Conservation (phyloP, 768 basidiomycete species). For the Mycena chlorophos region DNA sequence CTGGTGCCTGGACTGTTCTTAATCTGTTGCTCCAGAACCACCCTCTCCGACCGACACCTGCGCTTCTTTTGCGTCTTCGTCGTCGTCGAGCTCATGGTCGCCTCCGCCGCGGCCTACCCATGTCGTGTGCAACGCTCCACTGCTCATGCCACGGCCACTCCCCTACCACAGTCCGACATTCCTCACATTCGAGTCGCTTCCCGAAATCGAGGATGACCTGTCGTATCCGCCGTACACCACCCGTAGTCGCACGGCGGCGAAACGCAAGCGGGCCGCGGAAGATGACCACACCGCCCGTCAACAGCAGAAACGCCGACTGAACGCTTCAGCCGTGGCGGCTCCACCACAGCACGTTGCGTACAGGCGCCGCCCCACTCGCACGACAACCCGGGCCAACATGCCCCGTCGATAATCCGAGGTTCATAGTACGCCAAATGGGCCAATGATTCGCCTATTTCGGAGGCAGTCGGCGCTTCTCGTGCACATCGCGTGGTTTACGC, state of each 20-base stretch:
- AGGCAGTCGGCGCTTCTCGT: constrained; percentile 2
- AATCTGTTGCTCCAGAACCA: constrained; percentile 31
- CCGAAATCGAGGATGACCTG: constrained; percentile 68
- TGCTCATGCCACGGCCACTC: constrained; percentile 66
- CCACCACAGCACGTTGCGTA: constrained; percentile 2
- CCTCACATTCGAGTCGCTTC: constrained; percentile 60
- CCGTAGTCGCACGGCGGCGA: constrained; percentile 29
- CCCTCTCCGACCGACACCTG: constrained; percentile 47
- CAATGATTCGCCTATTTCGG: neutral
- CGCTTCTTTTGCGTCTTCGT: constrained; percentile 20
- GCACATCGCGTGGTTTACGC: neutral
- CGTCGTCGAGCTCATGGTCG: constrained; percentile 27
- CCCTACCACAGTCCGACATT: constrained; percentile 71
- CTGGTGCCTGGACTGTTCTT: neutral
- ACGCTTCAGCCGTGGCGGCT: neutral
- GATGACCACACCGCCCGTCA: constrained; percentile 22
- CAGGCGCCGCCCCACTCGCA: neutral
- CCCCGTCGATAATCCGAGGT: constrained; percentile 2
- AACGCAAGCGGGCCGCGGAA: constrained; percentile 58
- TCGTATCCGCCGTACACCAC: constrained; percentile 65
- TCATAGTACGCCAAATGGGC: neutral
- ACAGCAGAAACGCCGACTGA: constrained; percentile 22
- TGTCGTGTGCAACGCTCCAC: constrained; percentile 66
- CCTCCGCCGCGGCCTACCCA: constrained; percentile 37
- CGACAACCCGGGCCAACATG: neutral